These are phyloP conservation scores for Orbilia blumenaviensis DNA, from an alignment of 2,329 filamentous ascomycete species.

Conservation along the genomic window DNA sequence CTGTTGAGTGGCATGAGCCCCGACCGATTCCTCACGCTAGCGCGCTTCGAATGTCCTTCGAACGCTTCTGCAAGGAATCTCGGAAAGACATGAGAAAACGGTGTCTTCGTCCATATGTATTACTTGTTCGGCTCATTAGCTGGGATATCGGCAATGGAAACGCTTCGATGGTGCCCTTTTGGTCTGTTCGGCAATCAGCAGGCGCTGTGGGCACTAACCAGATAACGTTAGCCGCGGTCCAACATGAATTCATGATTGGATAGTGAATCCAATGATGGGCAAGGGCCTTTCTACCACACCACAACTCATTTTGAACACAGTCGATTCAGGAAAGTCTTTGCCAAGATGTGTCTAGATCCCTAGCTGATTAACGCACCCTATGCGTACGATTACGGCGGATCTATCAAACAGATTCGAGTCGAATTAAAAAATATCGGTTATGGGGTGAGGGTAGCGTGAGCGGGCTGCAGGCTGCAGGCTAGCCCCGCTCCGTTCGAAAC, in stretches of 20 bases:
- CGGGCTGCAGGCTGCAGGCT: slow-evolving; percentile 7
- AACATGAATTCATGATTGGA: background rate
- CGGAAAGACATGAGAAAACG: slow-evolving; percentile 36
- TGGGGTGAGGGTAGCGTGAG: slow-evolving; percentile 19
- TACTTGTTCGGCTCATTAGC: slow-evolving; percentile 6
- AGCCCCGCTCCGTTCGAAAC: slow-evolving; percentile 12
- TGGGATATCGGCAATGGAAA: slow-evolving; percentile 31
- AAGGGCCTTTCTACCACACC: background rate
- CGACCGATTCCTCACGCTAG: background rate
- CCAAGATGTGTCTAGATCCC: slow-evolving; percentile 23
- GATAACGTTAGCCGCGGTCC: background rate
- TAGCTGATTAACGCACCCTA: background rate
- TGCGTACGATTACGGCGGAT: slow-evolving; percentile 1
- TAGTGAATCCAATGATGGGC: background rate
- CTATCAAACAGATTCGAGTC: slow-evolving; percentile 6
- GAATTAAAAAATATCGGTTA: slow-evolving; percentile 7
- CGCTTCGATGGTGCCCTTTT: slow-evolving; percentile 17
- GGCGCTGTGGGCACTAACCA: slow-evolving; percentile 4
- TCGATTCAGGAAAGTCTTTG: slow-evolving; percentile 24
- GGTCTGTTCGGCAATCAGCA: background rate
- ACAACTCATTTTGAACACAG: background rate
- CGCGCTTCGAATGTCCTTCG: slow-evolving; percentile 36
- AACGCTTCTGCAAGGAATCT: slow-evolving; percentile 40
- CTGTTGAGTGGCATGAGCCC: slow-evolving; percentile 9
- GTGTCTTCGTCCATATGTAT: background rate